Evolutionary conservation across 805 yeast species (phyloP), one percentile per base, ranked within the genome.

Genomic region (Debaryomyces tyrocola): DNA sequence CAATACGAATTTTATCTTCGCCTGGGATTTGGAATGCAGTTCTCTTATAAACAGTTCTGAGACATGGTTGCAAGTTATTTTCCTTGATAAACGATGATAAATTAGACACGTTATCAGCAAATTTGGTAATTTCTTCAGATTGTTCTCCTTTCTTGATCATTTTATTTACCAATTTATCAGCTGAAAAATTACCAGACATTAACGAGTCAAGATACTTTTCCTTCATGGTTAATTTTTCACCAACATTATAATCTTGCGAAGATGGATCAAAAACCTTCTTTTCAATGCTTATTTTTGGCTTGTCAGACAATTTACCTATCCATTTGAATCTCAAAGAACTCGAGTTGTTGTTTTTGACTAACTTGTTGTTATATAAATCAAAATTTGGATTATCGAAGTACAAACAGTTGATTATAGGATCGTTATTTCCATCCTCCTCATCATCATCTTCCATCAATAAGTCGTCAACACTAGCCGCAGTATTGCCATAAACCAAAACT

Each of bases 11-110:
- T 60, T 92, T 81, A 64, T 91, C 95, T 64, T 94, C 98, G 48
- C 97, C 97, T 2, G 99, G 99, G 57, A 92, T 92, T 74, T 92
- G 97, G 75, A 94, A 92, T 2, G 98, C 98, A 5, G 96, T 88
- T 66, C 98, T 80, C 36, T 90, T 87, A 70, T 88, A 90, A 33
- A 85, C 80, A 9, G 97, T 80, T 70, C 98, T 83, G 63, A 94
- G 69, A 33, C 88, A 81, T 11, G 99, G 99, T 67, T 89, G 87
- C 52, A 92, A 75, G 49, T 82, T 78, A 55, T 83, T 76, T 44
- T 82, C 82, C 35, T 67, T 62, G 51, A 92, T 85, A 59, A 84
- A 87, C 11, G 69, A 63, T 59, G 85, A 84, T 43, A 90, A 69
- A 43, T 78, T 80, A 36, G 77, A 75, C 44, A 88, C 82, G 47